Evolutionary conservation across 2,329 filamentous ascomycete genomes (phyloP), one percentile per base, ranked within the genome.

Genomic region (Diaporthe australafricana): DNA sequence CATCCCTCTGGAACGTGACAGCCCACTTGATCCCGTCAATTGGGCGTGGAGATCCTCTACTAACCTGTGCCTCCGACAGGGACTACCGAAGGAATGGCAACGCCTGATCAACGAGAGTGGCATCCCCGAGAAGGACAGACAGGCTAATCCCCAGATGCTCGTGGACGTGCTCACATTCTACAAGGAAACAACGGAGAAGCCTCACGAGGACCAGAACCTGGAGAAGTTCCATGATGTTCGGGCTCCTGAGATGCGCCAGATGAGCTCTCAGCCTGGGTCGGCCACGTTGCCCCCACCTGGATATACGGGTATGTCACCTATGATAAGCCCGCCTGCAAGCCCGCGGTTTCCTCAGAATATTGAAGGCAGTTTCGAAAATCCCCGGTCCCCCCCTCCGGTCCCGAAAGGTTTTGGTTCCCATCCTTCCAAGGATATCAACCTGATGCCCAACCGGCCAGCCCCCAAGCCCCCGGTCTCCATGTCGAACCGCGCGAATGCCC

Each of bases 11-110:
- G 27, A 66, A 62, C 66, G 35, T 55, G 63, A 27, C 66, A 66
- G 32, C 71, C 50, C 42, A 62, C 70, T 76, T 74, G 76, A 73
- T 71, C 45, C 38, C 70, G 45, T 68, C 38, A 53, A 74, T 60
- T 68, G 75, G 50, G 74, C 71, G 32, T 27, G 20, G 40, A 60
- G 25, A 40, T 65, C n/a, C 11, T 20, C 74, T 73, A 66, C 71
- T 77, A 72, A 79, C 74, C 53, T 27, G 20, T 55, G 65, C 45
- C 40, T 38, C 30, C 40, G 17, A 73, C 79, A 96, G 95, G 96
- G 96, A 75, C 88, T 99, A 35, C 96, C 96, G 22, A 97, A 96
- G 83, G 96, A 98, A 88, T 99, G 96, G 96, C 96, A 98, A 84
- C 92, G 94, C 74, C 90, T 98, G 80, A 91, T 99, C 79, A 94